Evolutionary conservation across 2,329 filamentous ascomycete species (phyloP), one percentile per base, ranked within the genome.

Genomic region (Sporothrix inflata): DNA sequence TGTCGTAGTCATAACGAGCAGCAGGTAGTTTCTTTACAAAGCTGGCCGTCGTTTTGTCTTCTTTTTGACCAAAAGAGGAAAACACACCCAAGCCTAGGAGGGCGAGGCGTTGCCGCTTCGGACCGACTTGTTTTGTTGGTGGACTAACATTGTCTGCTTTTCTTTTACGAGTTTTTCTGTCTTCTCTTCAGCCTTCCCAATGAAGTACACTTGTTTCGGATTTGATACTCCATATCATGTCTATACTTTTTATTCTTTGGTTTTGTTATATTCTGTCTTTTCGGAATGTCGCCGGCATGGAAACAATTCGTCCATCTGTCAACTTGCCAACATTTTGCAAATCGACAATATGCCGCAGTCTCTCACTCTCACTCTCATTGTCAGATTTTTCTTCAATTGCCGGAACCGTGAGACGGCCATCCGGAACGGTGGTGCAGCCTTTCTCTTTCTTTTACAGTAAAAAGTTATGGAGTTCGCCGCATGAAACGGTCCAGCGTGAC

Each of bases 401-500:
- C 34, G 19, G 57, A 16, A 24, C 19, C 19, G 57, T 61, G 57
- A 61, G 57, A 61, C 34, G 57, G 34, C 34, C 19, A 42, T 42
- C 57, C 19, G 40, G 21, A 40, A 30, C 24, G 40, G 34, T 61
- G 40, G 14, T 30, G 16, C 12, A 6, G 14, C 19, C 61, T 45
- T 42, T 45, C 19, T n/a, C 14, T 6, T 34, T 19, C 27, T 34
- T 30, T 53, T 21, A 53, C 21, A 27, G 16, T 34, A 19, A 24
- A 12, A 42, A 12, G 9, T 21, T n/a, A 19, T 24, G 57, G 34
- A 14, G 57, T 40, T 63, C 27, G 57, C 57, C 34, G n/a, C 57
- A 63, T 63, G 57, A 42, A 63, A 42, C 57, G 34, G 57, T 42
- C 21, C 40, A 65, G n/a, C 61, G 40, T 65, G 61, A 65, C 61